Evolutionary conservation across 441 rosid species (phyloP).

Genomic region (Euphorbia celastroides): DNA sequence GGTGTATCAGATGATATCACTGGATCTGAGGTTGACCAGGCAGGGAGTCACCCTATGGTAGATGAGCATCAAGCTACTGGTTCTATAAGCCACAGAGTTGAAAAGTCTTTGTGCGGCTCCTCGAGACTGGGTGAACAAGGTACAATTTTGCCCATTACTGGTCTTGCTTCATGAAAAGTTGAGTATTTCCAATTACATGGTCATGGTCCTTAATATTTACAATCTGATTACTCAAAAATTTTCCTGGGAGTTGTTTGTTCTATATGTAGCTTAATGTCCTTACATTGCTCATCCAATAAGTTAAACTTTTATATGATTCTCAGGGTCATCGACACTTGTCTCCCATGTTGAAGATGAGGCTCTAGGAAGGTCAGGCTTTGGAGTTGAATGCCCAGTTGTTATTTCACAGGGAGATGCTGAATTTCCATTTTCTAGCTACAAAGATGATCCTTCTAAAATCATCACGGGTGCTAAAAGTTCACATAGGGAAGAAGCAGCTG

Average conservation of each 20-base stretch:
- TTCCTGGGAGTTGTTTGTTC: constrained; percentile 3
- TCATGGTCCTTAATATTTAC: background rate
- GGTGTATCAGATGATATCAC: constrained; percentile 64
- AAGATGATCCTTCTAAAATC: constrained; percentile 16
- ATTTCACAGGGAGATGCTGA: constrained; percentile 24
- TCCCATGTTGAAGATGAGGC: constrained; percentile 15
- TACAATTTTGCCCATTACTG: constrained; percentile 10
- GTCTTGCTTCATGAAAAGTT: background rate
- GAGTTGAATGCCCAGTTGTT: constrained; percentile 16
- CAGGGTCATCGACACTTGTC: constrained; percentile 20
- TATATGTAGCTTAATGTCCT: constrained; percentile 1
- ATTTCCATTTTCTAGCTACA: constrained; percentile 12
- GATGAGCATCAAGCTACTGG: constrained; percentile 10
- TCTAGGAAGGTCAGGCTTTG: constrained; percentile 13
- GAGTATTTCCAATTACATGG: background rate
- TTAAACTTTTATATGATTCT: constrained; percentile 14
- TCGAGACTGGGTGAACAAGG: constrained; percentile 27
- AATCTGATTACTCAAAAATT: background rate
- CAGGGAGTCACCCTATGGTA: constrained; percentile 21
- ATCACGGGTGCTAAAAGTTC: constrained; percentile 12
- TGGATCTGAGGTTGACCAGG: constrained; percentile 37
- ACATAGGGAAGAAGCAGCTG: constrained; percentile 17
- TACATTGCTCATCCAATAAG: constrained; percentile 1
- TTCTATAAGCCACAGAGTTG: constrained; percentile 14
- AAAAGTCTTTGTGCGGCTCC: constrained; percentile 13